Evolutionary conservation across 805 yeast species (phyloP), one percentile per base, ranked within the genome.

Genomic region (Osmozyma mogii): DNA sequence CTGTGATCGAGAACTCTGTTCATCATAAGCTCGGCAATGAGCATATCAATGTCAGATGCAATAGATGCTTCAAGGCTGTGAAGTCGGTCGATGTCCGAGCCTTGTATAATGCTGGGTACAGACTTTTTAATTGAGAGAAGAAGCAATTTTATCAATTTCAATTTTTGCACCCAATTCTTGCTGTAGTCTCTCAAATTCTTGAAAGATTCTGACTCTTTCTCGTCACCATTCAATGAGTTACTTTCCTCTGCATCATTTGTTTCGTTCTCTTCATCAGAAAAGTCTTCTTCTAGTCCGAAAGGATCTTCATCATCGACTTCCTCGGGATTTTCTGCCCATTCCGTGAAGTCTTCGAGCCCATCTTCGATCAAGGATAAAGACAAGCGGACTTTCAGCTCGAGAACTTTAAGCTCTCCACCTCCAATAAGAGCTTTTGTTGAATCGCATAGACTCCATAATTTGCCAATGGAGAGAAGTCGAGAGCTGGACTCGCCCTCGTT

Each of bases 361-460:
- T 81, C 89, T 12, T 63, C 68, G 5, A 79, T 58, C 32, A 81
- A 47, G 2, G 47, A 39, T 15, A 69, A 55, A 8, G 68, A 61
- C 29, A 58, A 58, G 32, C 56, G 60, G 4, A 80, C 53, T 31
- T 66, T 68, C 17, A 43, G 41, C 20, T 68, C 69, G 30, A 81
- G 52, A 2, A 75, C 44, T 2, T 76, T 80, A 11, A 73, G 37
- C 28, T 72, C 68, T 0, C 85, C 85, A 15, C 49, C 54, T 13
- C 58, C 54, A 4, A 71, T 43, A 12, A 71, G 45, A 6, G 53
- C 49, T 8, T 54, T 50, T 6, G 81, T 29, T 0, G 47, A 43
- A 32, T 76, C 82, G 48, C 87, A 78, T 19, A 59, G 50, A n/a
- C 73, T 65, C 94, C 94, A 84, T 4, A 83, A 60, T 45, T 70